Conservation (phyloP, 306 rosid species). For the Urtica urens region DNA sequence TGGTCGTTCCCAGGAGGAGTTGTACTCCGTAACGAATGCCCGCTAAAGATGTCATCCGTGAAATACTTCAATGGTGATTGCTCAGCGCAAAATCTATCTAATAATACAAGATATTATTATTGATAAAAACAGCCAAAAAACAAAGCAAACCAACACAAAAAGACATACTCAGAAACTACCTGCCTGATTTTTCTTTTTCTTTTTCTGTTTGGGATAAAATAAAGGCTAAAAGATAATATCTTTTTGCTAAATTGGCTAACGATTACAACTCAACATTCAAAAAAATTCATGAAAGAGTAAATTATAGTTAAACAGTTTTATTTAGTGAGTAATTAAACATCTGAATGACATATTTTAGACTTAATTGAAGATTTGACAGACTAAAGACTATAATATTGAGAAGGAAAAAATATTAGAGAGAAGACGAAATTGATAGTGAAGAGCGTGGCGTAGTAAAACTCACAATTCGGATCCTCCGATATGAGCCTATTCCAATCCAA, state of each 20-base stretch:
- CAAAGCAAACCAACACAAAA: slow-evolving; percentile 14
- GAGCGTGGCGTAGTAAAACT: no score
- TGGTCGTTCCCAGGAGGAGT: slow-evolving; percentile 75
- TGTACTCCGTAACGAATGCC: slow-evolving; percentile 79
- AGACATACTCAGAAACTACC: not conserved
- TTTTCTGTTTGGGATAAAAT: not conserved
- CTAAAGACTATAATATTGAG: no score
- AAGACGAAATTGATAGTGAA: no score
- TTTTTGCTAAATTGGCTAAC: not conserved
- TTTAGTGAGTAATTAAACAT: no score
- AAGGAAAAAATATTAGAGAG: no score
- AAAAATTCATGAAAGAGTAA: no score
- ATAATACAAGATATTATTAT: not conserved
- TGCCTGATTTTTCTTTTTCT: no score
- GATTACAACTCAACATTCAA: not conserved
- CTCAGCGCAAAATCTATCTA: slow-evolving; percentile 53
- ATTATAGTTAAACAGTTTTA: no score
- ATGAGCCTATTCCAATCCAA: slow-evolving; percentile 85
- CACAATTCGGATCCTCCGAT: slow-evolving; percentile 87
- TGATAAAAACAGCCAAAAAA: not conserved
- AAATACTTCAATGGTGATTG: slow-evolving; percentile 63
- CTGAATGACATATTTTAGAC: no score
- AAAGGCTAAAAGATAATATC: not conserved
- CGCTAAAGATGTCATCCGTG: slow-evolving; percentile 75
- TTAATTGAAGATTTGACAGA: no score